Percentiles rank a stretch among this genome's conserved stretches.
phyloP scores from a whole-genome alignment of 139 green algal species.

The Chlorella sp. region DNA sequence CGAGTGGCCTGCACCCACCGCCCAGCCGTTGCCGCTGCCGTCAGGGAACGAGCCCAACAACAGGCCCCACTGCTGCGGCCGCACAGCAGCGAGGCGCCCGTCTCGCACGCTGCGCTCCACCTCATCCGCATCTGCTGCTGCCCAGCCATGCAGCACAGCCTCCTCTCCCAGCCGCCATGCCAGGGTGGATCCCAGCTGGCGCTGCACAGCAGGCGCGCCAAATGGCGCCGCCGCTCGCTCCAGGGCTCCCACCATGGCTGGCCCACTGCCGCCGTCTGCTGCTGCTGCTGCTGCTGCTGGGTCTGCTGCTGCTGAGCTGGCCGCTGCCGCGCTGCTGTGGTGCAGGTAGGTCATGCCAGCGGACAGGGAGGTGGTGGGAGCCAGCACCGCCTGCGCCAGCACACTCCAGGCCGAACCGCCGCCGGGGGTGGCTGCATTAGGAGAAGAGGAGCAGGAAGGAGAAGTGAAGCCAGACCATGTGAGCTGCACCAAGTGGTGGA shows the following conservation, averaged over 20 bases:
- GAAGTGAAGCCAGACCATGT: no score
- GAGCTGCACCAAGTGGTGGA: no score
- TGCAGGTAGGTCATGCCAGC: constrained; percentile 24
- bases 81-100: background rate
- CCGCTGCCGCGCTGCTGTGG: background rate
- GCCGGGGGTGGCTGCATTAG: background rate
- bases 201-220: background rate
- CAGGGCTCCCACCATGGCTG: background rate
- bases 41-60: constrained; percentile 31
- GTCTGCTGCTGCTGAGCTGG: background rate
- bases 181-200: constrained; percentile 33
- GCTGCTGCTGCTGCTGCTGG: background rate
- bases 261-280: background rate
- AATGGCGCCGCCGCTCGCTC: background rate
- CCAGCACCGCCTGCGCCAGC: constrained; percentile 29
- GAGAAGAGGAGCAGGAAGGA: no score
- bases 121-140: background rate
- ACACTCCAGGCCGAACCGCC: background rate
- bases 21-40: constrained; percentile 48
- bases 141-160: constrained; percentile 42
- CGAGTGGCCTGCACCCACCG: constrained; percentile 24
- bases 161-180: constrained; percentile 13
- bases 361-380: constrained; percentile 22
- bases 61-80: constrained; percentile 32
- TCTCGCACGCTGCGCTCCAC: background rate